Evolutionary conservation across 306 rosid species (phyloP), one percentile per base, ranked within the genome.

Genomic region (Urtica urens): DNA sequence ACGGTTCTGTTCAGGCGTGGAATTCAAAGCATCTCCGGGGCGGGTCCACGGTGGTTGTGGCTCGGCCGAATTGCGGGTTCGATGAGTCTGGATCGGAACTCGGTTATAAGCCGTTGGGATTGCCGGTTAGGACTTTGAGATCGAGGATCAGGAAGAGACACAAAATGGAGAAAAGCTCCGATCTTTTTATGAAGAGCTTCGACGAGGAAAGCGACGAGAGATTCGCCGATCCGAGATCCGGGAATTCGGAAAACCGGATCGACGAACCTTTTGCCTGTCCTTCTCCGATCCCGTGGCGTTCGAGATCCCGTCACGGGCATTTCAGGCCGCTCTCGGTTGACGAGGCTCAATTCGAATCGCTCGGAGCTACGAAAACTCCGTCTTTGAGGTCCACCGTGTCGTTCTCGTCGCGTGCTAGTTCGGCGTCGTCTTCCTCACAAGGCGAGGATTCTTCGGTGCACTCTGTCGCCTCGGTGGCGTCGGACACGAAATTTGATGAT

Each of bases 81-180:
- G 76, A 67, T 27, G 77, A 68, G 53, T 19, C 63, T 2, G 53
- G 65, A 25, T 57, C 57, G 11, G 53, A 57, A 23, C 74, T 51
- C 46, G 80, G 64, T 49, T 38, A 75, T 57, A 67, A 72, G 39
- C 87, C 94, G 10, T 57, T 92, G 6, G 93, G 96, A 22, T 59
- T 92, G 55, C 99, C 96, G 1, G 65, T 92, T 60, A 64, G 99
- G 51, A 92, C 96, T 68, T 65, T 85, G 49, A 82, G 68, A 38
- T 67, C 78, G 1, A 68, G 40, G 46, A 56, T 66, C 1, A 66
- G 62, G 10, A 72, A 69, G 24, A 44, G 22, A n/a, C n/a, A n/a
- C n/a, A n/a, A n/a, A n/a, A n/a, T n/a, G n/a, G n/a, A n/a, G 4
- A 86, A 79, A 15, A 31, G 68, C 51, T 26, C 44, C 31, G 67